Evolutionary conservation across 2,329 filamentous ascomycete genomes (phyloP).

Genomic region (Metarhizium guizhouense): DNA sequence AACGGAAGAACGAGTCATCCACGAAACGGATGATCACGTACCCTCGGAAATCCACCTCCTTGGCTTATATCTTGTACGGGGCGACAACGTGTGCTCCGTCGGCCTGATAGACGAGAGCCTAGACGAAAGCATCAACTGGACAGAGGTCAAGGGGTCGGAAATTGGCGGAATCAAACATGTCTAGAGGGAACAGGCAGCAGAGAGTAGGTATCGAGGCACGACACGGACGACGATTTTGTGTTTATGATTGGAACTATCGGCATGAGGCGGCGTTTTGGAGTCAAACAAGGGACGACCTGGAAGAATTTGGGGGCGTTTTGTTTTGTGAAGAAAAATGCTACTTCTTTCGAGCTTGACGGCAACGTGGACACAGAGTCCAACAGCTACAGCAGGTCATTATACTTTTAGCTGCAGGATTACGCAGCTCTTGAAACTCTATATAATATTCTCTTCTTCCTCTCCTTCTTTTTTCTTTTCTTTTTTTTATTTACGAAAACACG

Average conservation of each 20-base stretch:
- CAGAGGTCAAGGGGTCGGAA: slow-evolving; percentile 73
- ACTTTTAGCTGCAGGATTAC: too few species aligned
- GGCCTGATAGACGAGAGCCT: slow-evolving; percentile 84
- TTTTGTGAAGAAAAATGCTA: too few species aligned
- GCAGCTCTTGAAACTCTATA: not conserved
- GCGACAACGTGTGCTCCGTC: slow-evolving; percentile 87
- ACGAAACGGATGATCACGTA: slow-evolving; percentile 73
- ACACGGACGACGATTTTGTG: not conserved
- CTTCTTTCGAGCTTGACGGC: too few species aligned
- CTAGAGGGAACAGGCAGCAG: slow-evolving; percentile 24
- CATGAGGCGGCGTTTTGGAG: slow-evolving; percentile 11
- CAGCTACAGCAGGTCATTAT: not conserved
- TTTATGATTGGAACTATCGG: not conserved
- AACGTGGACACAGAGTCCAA: too few species aligned
- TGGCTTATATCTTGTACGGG: slow-evolving; percentile 84
- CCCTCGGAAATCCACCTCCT: slow-evolving; percentile 72
- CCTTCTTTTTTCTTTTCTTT: not conserved
- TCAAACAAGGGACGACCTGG: not conserved
- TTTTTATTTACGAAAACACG: slow-evolving; percentile 42
- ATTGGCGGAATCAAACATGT: slow-evolving; percentile 79
- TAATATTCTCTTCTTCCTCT: not conserved
- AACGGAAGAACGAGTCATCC: slow-evolving; percentile 84
- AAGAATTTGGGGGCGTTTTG: too few species aligned
- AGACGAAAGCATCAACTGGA: slow-evolving; percentile 88
- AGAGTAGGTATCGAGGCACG: not conserved